Base-by-base conservation (phyloP, 2,329 filamentous ascomycete genomes). In the Verticillium nubilum region DNA sequence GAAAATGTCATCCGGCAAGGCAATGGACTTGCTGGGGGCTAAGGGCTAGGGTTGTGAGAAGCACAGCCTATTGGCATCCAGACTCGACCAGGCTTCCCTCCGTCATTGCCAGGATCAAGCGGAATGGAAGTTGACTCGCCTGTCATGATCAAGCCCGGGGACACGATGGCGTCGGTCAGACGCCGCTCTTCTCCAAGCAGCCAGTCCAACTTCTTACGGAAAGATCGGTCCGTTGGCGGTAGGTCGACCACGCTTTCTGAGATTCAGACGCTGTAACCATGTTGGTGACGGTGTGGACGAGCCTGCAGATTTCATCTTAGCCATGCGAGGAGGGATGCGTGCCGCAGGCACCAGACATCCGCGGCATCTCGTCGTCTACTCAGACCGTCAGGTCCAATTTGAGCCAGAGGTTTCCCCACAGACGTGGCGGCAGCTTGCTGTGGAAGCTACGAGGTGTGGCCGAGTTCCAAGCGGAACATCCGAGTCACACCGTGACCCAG, bases 271-370 rank as follows among this genome's bases (percentile, higher is more conserved):
- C 42, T 47, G 54, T 25, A 23, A 29, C 42, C 27, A 17, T 19
- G 62, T 63, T 63, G 62, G 61, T 63, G 62, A 63, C 35, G 58
- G 57, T 33, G 28, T 52, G 13, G 29, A 50, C 57, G 28, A 37
- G 54, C 59, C 54, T 63, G 61, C 61, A 63, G 62, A 59, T 62
- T 42, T 59, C 58, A 62, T 59, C 62, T 61, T 29, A 54, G 31
- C 61, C 54, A 28, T 60, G 47, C n/a, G 42, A 23, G 19, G 17
- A 47, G 15, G n/a, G 13, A 12, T 12, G 42, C 19, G 58, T 17
- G 31, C 19, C 6, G 26, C 15, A 28, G 35, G 27, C 26, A 31
- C 29, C 29, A 59, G 23, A 26, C 37, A 9, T 35, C 25, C 12
- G 17, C 6, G 25, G 10, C 27, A n/a, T 33, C 19, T 31, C 25